Evolutionary conservation across 148 eudicot species (phyloP).

Genomic region (Euryodendron excelsum): DNA sequence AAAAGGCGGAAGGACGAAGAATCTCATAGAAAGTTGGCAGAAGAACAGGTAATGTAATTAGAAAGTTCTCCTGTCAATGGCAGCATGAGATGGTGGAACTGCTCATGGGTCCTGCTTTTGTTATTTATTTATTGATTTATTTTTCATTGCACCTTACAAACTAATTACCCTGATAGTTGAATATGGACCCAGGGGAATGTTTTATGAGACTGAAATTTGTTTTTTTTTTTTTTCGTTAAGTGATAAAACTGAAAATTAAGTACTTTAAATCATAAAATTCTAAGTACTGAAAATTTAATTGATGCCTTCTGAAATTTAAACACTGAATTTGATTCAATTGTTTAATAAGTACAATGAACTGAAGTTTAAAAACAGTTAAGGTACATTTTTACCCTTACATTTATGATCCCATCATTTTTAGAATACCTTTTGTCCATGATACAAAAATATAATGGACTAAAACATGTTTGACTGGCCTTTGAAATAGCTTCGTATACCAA

Average conservation of each 20-base stretch:
- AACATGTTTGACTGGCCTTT: background rate
- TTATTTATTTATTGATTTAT: too few species aligned
- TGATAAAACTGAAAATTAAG: too few species aligned
- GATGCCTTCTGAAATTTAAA: too few species aligned
- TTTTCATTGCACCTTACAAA: too few species aligned
- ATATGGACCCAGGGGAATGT: too few species aligned
- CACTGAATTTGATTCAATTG: too few species aligned
- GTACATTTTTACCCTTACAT: background rate
- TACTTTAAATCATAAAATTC: too few species aligned
- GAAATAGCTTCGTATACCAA: background rate
- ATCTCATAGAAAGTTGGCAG: conserved; percentile 48
- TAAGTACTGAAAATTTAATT: too few species aligned
- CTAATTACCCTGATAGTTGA: too few species aligned
- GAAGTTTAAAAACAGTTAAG: background rate
- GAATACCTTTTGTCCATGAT: background rate
- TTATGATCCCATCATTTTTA: background rate
- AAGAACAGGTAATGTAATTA: conserved; percentile 59
- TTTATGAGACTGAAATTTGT: too few species aligned
- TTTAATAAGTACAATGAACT: too few species aligned
- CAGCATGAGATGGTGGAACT: background rate
- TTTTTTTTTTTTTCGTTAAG: too few species aligned
- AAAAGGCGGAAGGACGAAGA: conserved; percentile 69
- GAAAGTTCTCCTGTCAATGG: background rate
- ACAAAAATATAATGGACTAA: background rate
- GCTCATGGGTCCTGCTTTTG: conserved; percentile 48